Conservation (phyloP, 768 basidiomycete genomes). For the Pleurotus sapidus region DNA sequence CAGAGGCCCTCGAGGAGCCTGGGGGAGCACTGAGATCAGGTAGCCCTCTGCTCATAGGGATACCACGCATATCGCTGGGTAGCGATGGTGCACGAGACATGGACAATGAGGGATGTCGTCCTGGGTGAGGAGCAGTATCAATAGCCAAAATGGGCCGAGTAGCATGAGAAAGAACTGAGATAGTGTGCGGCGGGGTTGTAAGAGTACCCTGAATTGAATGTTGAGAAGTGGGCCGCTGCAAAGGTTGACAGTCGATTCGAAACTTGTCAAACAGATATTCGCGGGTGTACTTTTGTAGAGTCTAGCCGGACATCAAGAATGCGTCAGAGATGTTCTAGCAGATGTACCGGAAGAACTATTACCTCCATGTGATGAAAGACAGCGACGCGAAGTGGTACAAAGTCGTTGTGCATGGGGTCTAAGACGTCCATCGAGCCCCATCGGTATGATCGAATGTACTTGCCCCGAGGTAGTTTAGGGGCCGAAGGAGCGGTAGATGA, state of each 20-base stretch:
- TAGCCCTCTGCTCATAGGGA: conserved; percentile 38
- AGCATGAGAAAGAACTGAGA: conserved; percentile 41
- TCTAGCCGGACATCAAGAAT: conserved; percentile 38
- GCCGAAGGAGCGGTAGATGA: conserved; percentile 38
- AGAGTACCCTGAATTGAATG: conserved; percentile 36
- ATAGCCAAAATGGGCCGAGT: conserved; percentile 60
- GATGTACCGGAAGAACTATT: conserved; percentile 22
- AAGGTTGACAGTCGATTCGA: conserved; percentile 53
- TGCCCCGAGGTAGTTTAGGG: conserved; percentile 53
- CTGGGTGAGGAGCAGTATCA: conserved; percentile 50
- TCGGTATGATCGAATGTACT: conserved; percentile 70
- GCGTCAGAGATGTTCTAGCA: too few relatives aligned
- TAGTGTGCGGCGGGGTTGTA: conserved; percentile 36
- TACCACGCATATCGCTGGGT: conserved; percentile 40
- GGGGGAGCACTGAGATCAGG: conserved; percentile 34
- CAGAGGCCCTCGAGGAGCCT: conserved; percentile 15
- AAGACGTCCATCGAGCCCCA: conserved; percentile 86
- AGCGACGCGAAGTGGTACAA: conserved; percentile 69
- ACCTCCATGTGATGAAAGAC: conserved; percentile 91
- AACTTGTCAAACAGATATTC: conserved; percentile 84
- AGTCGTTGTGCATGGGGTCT: conserved; percentile 79
- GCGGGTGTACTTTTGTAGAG: conserved; percentile 80
- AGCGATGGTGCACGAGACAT: conserved; percentile 45
- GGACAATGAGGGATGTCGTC: conserved; percentile 43
- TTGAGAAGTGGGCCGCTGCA: conserved; percentile 43